Base-by-base conservation (phyloP, 805 yeast species). In the Kuraishia floccosa region DNA sequence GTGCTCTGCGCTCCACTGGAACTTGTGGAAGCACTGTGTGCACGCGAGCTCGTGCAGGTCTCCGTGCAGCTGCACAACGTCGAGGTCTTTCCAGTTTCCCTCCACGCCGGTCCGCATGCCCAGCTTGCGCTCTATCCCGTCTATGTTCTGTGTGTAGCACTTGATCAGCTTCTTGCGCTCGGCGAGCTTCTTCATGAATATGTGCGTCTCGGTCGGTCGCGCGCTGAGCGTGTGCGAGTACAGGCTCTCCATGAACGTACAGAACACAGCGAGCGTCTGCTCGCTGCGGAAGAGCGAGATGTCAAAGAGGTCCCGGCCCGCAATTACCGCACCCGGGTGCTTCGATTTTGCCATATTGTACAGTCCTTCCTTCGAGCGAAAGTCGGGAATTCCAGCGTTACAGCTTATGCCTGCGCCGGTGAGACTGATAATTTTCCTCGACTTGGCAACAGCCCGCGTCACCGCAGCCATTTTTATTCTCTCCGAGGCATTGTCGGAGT, bases 331-430 rank as follows among this genome's bases (percentile, higher is more conserved):
- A 25, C 63, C 65, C 1, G 87, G 80, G 41, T 71, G 68, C 39
- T 69, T 70, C 13, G 56, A 50, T 46, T 79, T 83, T 20, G 79
- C 82, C 54, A 75, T 49, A 36, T 79, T 75, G 56, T 89, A 87
- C 7, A 87, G 64, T 2, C 97, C 97, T 41, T 79, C 72, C 7
- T 76, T 60, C 4, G 94, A 81, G 34, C 97, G 65, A 50, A 87
- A 87, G 50, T 89, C 97, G 3, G 98, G 98, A 28, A 89, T 91
- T 0, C 98, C 97, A 1, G 97, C 96, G 49, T 82, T 84, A 50
- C 96, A 85, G 11, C 96, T 84, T 35, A 89, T 85, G 1, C 98
- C 98, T 2, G 98, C 98, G 6, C 98, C 97, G 0, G 96, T 86
- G 33, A 87, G 60, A 4, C 82, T 65, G 14, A 80, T 63, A n/a